Percentiles rank a stretch among this genome's conserved stretches.
These are phyloP conservation scores for Knoxdaviesia proteae DNA, from an alignment of 2,329 filamentous ascomycete genomes.

Conservation along the genomic window DNA sequence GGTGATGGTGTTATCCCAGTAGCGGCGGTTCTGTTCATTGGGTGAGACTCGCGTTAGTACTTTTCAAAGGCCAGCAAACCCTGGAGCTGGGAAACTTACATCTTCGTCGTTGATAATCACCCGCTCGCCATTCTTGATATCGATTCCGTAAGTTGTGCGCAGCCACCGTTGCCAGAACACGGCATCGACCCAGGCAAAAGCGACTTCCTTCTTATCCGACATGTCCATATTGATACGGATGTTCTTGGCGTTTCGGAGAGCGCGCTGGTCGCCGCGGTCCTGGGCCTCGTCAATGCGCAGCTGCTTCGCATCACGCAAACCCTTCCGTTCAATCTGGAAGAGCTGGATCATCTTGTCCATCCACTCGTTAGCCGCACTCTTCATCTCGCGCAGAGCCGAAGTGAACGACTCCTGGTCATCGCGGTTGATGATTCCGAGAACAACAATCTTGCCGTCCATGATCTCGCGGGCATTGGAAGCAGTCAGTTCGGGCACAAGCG, in stretches of 20 bases:
- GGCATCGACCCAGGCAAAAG: conserved; percentile 93
- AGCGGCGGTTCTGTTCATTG: conserved; percentile 52
- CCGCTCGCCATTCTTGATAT: conserved; percentile 69
- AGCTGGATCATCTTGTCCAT: conserved; percentile 88
- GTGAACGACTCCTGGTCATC: conserved; percentile 62
- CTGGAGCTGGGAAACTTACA: conserved; percentile 32
- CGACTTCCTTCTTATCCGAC: conserved; percentile 68
- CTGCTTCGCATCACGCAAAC: conserved; percentile 84
- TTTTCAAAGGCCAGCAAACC: not conserved
- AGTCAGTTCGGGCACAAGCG: conserved; percentile 84
- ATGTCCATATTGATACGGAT: conserved; percentile 84
- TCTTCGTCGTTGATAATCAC: conserved; percentile 96
- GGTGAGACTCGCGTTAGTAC: conserved; percentile 13
- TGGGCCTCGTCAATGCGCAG: conserved; percentile 90
- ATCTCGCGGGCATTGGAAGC: conserved; percentile 82
- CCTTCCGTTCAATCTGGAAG: conserved; percentile 84
- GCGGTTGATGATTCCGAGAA: conserved; percentile 70
- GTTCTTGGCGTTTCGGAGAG: conserved; percentile 67
- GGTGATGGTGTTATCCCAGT: conserved; percentile 83
- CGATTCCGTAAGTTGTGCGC: conserved; percentile 80
- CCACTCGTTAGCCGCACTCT: conserved; percentile 90
- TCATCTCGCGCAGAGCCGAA: conserved; percentile 68
- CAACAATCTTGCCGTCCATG: conserved; percentile 89
- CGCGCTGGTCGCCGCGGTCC: conserved; percentile 76
- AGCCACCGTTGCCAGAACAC: conserved; percentile 97